Percentiles rank a stretch among this genome's conserved stretches.
Evolutionary conservation across 2,329 filamentous ascomycete species (phyloP).

Genomic region (Lachnellula occidentalis): DNA sequence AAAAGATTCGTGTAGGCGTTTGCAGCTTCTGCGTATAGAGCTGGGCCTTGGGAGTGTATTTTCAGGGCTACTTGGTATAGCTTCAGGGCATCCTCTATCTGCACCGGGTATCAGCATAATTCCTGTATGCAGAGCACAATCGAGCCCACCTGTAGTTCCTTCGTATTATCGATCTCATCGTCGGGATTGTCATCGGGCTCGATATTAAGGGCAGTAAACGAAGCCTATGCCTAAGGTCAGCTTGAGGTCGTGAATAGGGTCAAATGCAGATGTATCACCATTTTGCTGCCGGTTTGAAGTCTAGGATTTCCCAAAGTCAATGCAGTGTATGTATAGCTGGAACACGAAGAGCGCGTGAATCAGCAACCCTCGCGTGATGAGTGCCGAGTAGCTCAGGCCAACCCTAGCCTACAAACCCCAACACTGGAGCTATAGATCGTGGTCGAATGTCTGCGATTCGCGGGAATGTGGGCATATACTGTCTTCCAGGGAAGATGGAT

Average conservation of each 20-base stretch:
- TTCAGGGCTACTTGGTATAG: slow-evolving; percentile 88
- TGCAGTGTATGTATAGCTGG: too few species aligned
- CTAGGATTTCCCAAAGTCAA: too few species aligned
- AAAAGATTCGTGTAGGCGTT: slow-evolving; percentile 82
- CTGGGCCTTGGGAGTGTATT: slow-evolving; percentile 80
- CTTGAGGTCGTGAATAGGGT: background rate
- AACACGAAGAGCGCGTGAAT: too few species aligned
- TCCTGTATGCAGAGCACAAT: background rate
- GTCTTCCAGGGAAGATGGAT: too few species aligned
- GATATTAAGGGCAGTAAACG: slow-evolving; percentile 84
- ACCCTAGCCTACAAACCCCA: too few species aligned
- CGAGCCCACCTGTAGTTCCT: slow-evolving; percentile 68
- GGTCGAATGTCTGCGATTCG: too few species aligned
- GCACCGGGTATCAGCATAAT: slow-evolving; percentile 6
- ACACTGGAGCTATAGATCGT: too few species aligned
- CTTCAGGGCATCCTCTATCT: slow-evolving; percentile 94
- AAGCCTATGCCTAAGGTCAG: slow-evolving; percentile 15
- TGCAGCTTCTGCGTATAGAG: slow-evolving; percentile 68
- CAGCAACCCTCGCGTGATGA: too few species aligned
- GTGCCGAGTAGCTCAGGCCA: too few species aligned
- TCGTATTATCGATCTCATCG: slow-evolving; percentile 90
- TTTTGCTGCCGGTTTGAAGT: background rate
- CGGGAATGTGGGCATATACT: background rate
- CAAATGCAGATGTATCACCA: background rate
- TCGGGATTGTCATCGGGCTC: slow-evolving; percentile 87